These are phyloP conservation scores for Trichoderma sp. DNA, from an alignment of 2,329 filamentous ascomycete species.

Conservation along the genomic window DNA sequence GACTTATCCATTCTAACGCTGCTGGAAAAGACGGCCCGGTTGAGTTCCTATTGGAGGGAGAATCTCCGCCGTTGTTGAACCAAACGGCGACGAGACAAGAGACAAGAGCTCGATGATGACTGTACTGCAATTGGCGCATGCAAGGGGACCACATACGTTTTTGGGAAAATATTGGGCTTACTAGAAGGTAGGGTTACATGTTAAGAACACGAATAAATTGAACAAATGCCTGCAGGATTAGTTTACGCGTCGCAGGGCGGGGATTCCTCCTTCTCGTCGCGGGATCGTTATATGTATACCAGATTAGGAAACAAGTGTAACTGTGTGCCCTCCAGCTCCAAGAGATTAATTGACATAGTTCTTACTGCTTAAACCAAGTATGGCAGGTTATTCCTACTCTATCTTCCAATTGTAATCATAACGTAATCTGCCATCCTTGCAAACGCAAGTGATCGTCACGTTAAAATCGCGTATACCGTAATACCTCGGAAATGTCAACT, in stretches of 20 bases:
- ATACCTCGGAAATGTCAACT: no score
- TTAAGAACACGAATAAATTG: no score
- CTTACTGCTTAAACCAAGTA: not conserved
- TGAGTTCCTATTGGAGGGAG: not conserved
- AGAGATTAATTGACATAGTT: no score
- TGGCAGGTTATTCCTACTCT: not conserved
- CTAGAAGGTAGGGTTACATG: no score
- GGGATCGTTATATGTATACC: not conserved
- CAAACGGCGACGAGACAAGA: not conserved
- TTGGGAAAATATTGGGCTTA: no score
- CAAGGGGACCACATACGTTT: not conserved
- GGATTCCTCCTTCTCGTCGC: not conserved
- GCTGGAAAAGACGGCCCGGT: not conserved
- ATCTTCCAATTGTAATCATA: not conserved
- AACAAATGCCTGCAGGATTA: no score
- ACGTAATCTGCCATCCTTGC: not conserved
- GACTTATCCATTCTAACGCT: not conserved
- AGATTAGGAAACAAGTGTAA: not conserved
- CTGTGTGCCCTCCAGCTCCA: no score
- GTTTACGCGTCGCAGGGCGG: no score
- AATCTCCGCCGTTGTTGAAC: not conserved
- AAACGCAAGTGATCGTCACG: not conserved
- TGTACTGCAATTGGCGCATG: not conserved
- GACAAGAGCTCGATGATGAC: not conserved
- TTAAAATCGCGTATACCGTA: no score